Evolutionary conservation across 352 stramenopile genomes (phyloP).

Genomic region (Blastocystis hominis): DNA sequence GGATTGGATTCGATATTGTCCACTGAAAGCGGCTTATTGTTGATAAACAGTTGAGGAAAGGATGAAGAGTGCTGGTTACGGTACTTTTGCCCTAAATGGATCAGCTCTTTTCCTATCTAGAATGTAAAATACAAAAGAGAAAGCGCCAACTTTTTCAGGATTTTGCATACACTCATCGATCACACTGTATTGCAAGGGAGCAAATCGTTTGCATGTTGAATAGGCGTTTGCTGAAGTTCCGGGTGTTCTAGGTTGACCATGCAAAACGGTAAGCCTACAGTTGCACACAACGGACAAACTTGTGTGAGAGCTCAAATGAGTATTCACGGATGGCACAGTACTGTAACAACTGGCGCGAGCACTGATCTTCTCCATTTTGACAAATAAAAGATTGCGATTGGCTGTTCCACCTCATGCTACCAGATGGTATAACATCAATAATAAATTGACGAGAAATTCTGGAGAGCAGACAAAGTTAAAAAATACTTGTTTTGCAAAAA

Average conservation of each 20-base stretch:
- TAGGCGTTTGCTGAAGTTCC: background rate
- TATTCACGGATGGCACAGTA: slow-evolving; percentile 53
- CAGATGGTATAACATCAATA: slow-evolving; percentile 34
- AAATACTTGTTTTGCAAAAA: background rate
- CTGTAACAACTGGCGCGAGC: background rate
- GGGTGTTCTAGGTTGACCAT: background rate
- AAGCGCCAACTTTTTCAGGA: background rate
- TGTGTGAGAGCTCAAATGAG: slow-evolving; percentile 28
- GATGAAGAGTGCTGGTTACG: background rate
- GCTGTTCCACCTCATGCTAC: background rate
- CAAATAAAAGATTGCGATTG: background rate
- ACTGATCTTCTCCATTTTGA: slow-evolving; percentile 9
- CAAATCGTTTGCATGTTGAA: background rate
- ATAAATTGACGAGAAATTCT: background rate
- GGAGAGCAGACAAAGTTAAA: background rate
- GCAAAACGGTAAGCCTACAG: background rate
- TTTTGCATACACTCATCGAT: slow-evolving; percentile 37
- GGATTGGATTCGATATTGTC: background rate
- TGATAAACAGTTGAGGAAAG: background rate
- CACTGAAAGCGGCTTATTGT: background rate
- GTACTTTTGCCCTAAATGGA: background rate
- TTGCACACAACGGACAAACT: slow-evolving; percentile 46
- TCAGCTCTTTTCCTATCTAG: slow-evolving; percentile 32
- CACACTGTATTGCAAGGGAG: background rate
- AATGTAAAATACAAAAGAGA: background rate